These are phyloP conservation scores for Hypoxylon lienhwacheense DNA, from an alignment of 495 filamentous ascomycete species.

Conservation along the genomic window DNA sequence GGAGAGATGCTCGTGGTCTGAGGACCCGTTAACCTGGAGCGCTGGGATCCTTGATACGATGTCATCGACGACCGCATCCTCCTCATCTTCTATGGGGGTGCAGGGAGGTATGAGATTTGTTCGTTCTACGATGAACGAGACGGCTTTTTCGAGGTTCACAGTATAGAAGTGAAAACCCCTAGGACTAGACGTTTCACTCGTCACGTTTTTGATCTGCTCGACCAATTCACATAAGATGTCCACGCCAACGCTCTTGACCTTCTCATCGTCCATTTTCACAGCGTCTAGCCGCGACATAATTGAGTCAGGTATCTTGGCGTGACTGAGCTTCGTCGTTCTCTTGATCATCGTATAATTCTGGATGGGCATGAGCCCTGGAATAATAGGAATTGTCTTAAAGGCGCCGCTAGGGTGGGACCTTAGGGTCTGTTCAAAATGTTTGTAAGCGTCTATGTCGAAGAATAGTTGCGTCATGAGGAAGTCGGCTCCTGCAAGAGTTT, in stretches of 20 bases:
- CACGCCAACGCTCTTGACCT: slow-evolving; percentile 75
- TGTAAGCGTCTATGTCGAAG: slow-evolving; percentile 83
- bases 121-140: slow-evolving; percentile 87
- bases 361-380: slow-evolving; percentile 95
- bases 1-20: slow-evolving; percentile 32
- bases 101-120: slow-evolving; percentile 75
- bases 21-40: slow-evolving; percentile 42
- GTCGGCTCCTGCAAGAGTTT: slow-evolving; percentile 88
- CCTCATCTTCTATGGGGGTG: slow-evolving; percentile 50
- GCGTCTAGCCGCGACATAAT: slow-evolving; percentile 73
- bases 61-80: slow-evolving; percentile 54
- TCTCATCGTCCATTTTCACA: slow-evolving; percentile 86
- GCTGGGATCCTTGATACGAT: slow-evolving; percentile 45
- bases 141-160: slow-evolving; percentile 92
- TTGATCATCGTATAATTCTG: slow-evolving; percentile 96
- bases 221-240: slow-evolving; percentile 74
- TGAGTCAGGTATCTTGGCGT: slow-evolving; percentile 73
- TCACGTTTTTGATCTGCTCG: slow-evolving; percentile 65
- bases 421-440: slow-evolving; percentile 73
- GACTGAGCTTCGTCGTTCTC: slow-evolving; percentile 91
- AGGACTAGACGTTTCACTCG: slow-evolving; percentile 54
- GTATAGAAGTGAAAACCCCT: slow-evolving; percentile 98
- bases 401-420: slow-evolving; percentile 80
- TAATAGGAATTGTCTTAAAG: slow-evolving; percentile 86
- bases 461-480: slow-evolving; percentile 99